These are phyloP conservation scores for Stephanocyclus meneghinianus DNA, from an alignment of 352 stramenopile species.

Conservation along the genomic window DNA sequence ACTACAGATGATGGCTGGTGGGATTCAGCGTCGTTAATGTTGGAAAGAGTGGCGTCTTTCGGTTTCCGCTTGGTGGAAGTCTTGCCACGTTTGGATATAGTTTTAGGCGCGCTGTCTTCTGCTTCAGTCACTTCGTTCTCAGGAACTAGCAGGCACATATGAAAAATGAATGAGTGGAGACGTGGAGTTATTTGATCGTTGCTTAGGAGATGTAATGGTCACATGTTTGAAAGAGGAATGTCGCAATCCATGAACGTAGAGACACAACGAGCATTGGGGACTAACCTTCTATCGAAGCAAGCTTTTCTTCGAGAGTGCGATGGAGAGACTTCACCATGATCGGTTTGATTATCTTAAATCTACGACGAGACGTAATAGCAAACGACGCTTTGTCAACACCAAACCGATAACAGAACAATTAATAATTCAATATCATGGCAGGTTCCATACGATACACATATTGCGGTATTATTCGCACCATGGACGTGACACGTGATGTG, in stretches of 20 bases:
- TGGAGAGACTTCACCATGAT: constrained; percentile 73
- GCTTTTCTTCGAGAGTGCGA: constrained; percentile 68
- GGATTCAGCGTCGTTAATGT: constrained; percentile 33
- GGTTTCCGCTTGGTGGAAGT: constrained; percentile 51
- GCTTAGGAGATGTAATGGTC: background rate
- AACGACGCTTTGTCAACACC: background rate
- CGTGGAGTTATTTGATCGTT: background rate
- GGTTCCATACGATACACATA: too few relatives aligned
- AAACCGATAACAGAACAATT: too few relatives aligned
- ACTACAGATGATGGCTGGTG: constrained; percentile 87
- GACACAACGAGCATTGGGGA: background rate
- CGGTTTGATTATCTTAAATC: background rate
- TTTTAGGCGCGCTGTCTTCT: constrained; percentile 29
- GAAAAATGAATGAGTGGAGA: background rate
- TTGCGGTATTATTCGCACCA: too few relatives aligned
- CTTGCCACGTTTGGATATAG: constrained; percentile 44
- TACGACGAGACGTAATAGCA: background rate
- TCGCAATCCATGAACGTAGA: background rate
- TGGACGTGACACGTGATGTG: background rate
- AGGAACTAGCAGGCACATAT: constrained; percentile 15
- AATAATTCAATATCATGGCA: too few relatives aligned
- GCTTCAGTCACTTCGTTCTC: constrained; percentile 35
- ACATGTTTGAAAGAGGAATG: too few relatives aligned
- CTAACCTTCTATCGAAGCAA: constrained; percentile 64
- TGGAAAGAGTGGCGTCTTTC: constrained; percentile 58